These are phyloP conservation scores for Colletotrichum paranaense DNA, from an alignment of 2,329 filamentous ascomycete species.

Conservation along the genomic window DNA sequence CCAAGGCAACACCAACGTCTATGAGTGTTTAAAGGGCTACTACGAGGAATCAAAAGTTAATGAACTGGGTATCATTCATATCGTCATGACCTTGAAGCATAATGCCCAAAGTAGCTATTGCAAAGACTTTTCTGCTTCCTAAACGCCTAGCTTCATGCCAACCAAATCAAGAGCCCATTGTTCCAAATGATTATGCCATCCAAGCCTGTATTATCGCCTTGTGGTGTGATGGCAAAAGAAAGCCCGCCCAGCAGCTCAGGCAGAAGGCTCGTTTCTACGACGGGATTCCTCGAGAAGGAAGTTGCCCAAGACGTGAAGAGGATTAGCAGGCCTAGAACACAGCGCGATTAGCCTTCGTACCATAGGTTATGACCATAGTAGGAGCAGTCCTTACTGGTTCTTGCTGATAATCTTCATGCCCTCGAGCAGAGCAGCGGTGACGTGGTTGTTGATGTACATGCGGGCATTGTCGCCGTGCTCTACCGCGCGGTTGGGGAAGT, in stretches of 20 bases:
- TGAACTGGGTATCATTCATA: constrained; percentile 21
- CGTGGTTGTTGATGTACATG: constrained; percentile 77
- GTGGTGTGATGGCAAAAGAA: background rate
- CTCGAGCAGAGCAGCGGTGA: constrained; percentile 75
- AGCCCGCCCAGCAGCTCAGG: background rate
- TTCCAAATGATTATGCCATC: background rate
- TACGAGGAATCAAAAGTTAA: constrained; percentile 19
- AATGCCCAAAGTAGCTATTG: background rate
- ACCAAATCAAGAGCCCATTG: background rate
- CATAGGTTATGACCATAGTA: constrained; percentile 3
- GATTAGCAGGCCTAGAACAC: constrained; percentile 68
- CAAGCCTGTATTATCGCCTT: background rate
- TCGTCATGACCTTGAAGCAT: background rate
- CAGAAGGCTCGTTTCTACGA: constrained; percentile 8
- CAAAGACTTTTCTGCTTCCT: constrained; percentile 24
- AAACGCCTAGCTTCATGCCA: constrained; percentile 28
- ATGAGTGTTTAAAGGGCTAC: background rate
- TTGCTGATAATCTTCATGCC: constrained; percentile 80
- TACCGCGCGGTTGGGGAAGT: constrained; percentile 68
- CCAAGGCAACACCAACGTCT: constrained; percentile 5
- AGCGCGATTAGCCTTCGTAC: background rate
- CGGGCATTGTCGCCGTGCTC: constrained; percentile 76
- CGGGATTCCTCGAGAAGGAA: constrained; percentile 74
- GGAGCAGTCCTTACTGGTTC: constrained; percentile 69
- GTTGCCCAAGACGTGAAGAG: constrained; percentile 76